Evolutionary conservation across 2,329 filamentous ascomycete species (phyloP).

Genomic region (Bisporella sp.): DNA sequence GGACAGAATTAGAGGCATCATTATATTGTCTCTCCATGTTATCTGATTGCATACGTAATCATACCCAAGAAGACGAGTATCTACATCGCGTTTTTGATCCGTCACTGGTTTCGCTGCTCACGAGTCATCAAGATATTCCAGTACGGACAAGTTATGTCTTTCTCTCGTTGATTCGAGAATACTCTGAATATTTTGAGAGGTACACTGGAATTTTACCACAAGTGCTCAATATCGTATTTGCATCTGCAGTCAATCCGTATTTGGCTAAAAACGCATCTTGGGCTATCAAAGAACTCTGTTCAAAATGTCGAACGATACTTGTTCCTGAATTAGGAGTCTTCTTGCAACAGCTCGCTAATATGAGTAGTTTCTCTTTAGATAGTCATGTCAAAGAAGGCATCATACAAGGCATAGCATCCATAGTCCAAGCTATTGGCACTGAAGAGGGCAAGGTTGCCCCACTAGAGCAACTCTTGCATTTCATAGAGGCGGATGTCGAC

Average conservation of each 20-base stretch:
- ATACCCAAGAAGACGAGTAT: constrained; percentile 48
- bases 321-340: constrained; percentile 61
- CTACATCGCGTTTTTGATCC: constrained; percentile 56
- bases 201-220: constrained; percentile 60
- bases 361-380: constrained; percentile 51
- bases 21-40: constrained; percentile 59
- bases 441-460: constrained; percentile 46
- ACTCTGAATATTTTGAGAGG: constrained; percentile 69
- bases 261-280: constrained; percentile 65
- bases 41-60: constrained; percentile 57
- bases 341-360: constrained; percentile 60
- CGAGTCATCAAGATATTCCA: constrained; percentile 47
- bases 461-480: constrained; percentile 50
- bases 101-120: constrained; percentile 47
- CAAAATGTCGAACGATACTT: constrained; percentile 65
- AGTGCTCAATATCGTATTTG: constrained; percentile 69
- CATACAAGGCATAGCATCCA: constrained; percentile 65
- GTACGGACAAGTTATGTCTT: constrained; percentile 60
- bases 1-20: constrained; percentile 54
- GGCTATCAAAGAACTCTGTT: constrained; percentile 68
- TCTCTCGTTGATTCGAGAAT: constrained; percentile 63
- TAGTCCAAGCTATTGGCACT: constrained; percentile 64
- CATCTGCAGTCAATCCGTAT: constrained; percentile 53
- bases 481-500: constrained; percentile 57
- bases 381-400: constrained; percentile 66